Conservation (phyloP, 345 rosid species). For the Eucalyptus tenuipes region DNA sequence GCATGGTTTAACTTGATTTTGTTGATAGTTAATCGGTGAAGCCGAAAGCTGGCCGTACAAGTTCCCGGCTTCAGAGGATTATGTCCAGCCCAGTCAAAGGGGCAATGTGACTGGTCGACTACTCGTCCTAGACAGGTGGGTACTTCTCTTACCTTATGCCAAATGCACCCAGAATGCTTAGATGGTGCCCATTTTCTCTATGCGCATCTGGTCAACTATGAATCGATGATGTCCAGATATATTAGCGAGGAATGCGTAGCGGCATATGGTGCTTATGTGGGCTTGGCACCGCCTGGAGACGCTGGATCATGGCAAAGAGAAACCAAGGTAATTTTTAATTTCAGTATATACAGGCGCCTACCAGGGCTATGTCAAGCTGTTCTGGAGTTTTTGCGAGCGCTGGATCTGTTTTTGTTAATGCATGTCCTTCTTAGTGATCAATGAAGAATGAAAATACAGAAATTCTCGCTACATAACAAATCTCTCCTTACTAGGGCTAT, state of each 20-base stretch:
- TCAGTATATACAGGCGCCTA: neutral
- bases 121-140: slow-evolving; percentile 50
- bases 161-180: neutral
- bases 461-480: neutral
- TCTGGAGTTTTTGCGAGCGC: neutral
- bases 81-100: slow-evolving; percentile 43
- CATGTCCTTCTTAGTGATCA: neutral
- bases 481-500: slow-evolving; percentile 42
- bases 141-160: neutral
- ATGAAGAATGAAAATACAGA: neutral
- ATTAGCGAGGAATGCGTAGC: slow-evolving; percentile 10
- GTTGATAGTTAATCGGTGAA: slow-evolving; percentile 32
- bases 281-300: slow-evolving; percentile 78
- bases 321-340: slow-evolving; percentile 37
- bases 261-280: slow-evolving; percentile 59
- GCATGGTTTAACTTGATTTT: neutral
- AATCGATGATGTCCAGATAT: slow-evolving; percentile 3
- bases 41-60: slow-evolving; percentile 77
- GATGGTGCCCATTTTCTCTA: neutral
- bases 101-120: slow-evolving; percentile 60
- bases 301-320: slow-evolving; percentile 91
- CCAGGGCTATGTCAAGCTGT: neutral
- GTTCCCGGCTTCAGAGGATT: slow-evolving; percentile 65
- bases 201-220: neutral
- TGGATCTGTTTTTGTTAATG: neutral